phyloP scores from a whole-genome alignment of 2,329 filamentous ascomycete genomes.

The Rhytidhysteron rufulum region DNA sequence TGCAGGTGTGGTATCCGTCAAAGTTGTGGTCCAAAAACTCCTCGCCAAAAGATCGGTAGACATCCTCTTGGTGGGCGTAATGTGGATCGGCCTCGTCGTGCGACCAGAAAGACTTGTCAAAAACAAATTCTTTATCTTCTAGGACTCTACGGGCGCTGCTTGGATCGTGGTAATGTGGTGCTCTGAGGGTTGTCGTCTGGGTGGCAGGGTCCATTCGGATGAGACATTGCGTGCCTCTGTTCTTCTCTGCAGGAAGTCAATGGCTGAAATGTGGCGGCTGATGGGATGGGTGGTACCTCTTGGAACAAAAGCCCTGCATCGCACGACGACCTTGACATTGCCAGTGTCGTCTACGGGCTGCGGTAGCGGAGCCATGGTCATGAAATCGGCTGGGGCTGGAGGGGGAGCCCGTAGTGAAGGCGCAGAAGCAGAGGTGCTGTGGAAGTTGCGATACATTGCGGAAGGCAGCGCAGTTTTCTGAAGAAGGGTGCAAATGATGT shows the following conservation, averaged over 20 bases:
- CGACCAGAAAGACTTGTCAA: slow-evolving; percentile 98
- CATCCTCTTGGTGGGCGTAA: slow-evolving; percentile 87
- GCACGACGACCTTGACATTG: slow-evolving; percentile 51
- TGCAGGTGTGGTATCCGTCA: slow-evolving; percentile 97
- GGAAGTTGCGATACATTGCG: slow-evolving; percentile 25
- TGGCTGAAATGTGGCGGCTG: slow-evolving; percentile 3
- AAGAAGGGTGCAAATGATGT: slow-evolving; percentile 20
- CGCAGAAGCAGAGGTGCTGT: slow-evolving; percentile 38
- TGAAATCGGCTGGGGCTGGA: slow-evolving; percentile 19
- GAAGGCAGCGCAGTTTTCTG: slow-evolving; percentile 20
- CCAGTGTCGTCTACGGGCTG: slow-evolving; percentile 40
- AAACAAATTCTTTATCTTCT: slow-evolving; percentile 89
- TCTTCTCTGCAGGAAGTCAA: slow-evolving; percentile 60
- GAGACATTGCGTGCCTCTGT: slow-evolving; percentile 77
- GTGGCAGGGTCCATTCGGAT: slow-evolving; percentile 87
- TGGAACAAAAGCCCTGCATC: slow-evolving; percentile 45
- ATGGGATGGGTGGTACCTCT: too few species aligned
- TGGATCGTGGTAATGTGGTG: slow-evolving; percentile 56
- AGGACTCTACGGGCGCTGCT: slow-evolving; percentile 63
- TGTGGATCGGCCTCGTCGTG: slow-evolving; percentile 74
- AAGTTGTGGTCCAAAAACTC: slow-evolving; percentile 99
- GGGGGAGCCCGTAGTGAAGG: slow-evolving; percentile 42
- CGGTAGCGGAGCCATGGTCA: slow-evolving; percentile 28
- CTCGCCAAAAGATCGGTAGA: slow-evolving; percentile 90
- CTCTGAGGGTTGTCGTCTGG: slow-evolving; percentile 76